Percentiles rank a stretch among this genome's conserved stretches.
phyloP scores from a whole-genome alignment of 2,329 filamentous ascomycete genomes.

The Hypoxylon sp. region DNA sequence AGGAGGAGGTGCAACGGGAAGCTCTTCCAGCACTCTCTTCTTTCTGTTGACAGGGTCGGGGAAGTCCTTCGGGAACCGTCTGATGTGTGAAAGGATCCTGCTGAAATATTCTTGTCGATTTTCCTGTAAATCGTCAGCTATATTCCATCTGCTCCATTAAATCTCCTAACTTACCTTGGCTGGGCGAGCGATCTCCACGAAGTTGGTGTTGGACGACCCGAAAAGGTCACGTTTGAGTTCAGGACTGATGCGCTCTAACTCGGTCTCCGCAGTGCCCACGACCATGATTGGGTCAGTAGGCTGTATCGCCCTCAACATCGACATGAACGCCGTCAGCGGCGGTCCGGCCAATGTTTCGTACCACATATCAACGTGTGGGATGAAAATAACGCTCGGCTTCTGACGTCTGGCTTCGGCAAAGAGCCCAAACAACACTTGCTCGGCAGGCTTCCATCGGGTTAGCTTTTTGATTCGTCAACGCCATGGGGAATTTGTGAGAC shows the following conservation, averaged over 20 bases:
- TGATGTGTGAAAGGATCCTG: conserved; percentile 76
- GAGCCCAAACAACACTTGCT: conserved; percentile 87
- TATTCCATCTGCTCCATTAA: neutral
- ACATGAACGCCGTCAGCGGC: conserved; percentile 81
- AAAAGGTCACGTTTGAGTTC: conserved; percentile 81
- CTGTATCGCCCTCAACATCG: conserved; percentile 81
- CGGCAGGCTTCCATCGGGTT: conserved; percentile 64
- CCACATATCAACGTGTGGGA: conserved; percentile 91
- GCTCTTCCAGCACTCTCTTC: conserved; percentile 79
- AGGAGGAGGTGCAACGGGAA: conserved; percentile 78
- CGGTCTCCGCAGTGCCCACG: conserved; percentile 81
- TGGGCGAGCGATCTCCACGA: conserved; percentile 74
- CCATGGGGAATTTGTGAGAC: conserved; percentile 39
- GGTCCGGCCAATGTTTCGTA: conserved; percentile 69
- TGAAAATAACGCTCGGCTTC: conserved; percentile 94
- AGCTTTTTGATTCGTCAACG: conserved; percentile 31
- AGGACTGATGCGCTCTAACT: conserved; percentile 66
- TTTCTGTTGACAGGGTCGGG: conserved; percentile 87
- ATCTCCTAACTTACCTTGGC: conserved; percentile 57
- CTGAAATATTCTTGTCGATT: conserved; percentile 83
- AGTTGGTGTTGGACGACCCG: conserved; percentile 82
- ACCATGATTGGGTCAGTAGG: conserved; percentile 90
- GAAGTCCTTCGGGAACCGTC: conserved; percentile 82
- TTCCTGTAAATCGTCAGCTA: conserved; percentile 51
- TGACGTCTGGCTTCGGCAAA: conserved; percentile 94